phyloP scores from a whole-genome alignment of 352 stramenopile species.

The Globisporangium orthogonon region DNA sequence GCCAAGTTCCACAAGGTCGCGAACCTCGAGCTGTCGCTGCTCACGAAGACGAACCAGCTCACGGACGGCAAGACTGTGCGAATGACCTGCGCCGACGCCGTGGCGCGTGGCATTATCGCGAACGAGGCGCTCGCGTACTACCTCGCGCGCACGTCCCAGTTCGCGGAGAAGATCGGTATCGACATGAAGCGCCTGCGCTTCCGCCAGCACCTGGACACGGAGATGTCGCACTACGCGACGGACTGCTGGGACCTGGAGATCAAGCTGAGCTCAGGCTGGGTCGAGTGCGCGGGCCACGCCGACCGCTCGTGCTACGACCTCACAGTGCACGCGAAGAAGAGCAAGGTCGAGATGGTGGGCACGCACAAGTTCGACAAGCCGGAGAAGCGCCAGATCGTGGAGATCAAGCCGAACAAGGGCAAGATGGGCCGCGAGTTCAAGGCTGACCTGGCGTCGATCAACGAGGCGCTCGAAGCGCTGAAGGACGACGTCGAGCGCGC shows the following conservation, averaged over 20 bases:
- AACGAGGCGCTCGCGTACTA: constrained; percentile 99
- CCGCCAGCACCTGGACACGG: constrained; percentile 97
- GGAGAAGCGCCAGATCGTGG: constrained; percentile 90
- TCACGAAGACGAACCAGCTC: constrained; percentile 94
- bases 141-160: constrained; percentile 96
- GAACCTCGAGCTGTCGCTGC: constrained; percentile 87
- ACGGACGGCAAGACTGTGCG: constrained; percentile 94
- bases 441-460: constrained; percentile 79
- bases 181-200: constrained; percentile 94
- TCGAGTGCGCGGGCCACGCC: constrained; percentile 98
- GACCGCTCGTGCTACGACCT: constrained; percentile 99
- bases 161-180: constrained; percentile 93
- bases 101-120: constrained; percentile 91
- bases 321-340: constrained; percentile 84
- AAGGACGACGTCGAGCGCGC: constrained; percentile 87
- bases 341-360: constrained; percentile 84
- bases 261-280: constrained; percentile 96
- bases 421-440: constrained; percentile 97
- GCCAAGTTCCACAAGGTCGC: constrained; percentile 92
- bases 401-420: constrained; percentile 97
- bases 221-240: constrained; percentile 99
- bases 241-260: constrained; percentile 99
- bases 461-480: constrained; percentile 70
- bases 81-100: constrained; percentile 90
- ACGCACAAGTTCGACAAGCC: constrained; percentile 89